phyloP scores from a whole-genome alignment of 2,329 filamentous ascomycete genomes.

The Colletotrichum caudatum region DNA sequence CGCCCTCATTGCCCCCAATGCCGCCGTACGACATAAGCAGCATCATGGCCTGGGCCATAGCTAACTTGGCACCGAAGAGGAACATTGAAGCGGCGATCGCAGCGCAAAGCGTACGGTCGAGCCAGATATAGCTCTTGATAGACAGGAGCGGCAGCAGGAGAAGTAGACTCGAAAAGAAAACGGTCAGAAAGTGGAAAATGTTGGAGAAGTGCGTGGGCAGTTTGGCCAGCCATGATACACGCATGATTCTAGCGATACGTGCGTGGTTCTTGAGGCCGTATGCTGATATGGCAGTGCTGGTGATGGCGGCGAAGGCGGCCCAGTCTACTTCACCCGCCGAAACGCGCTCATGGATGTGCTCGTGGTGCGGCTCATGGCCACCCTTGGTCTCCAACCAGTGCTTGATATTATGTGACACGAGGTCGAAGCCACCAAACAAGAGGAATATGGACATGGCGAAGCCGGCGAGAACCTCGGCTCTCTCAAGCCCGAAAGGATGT shows the following conservation, averaged over 20 bases:
- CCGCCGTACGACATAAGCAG: conserved; percentile 87
- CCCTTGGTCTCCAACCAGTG: conserved; percentile 84
- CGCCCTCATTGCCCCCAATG: conserved; percentile 56
- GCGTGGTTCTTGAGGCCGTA: conserved; percentile 91
- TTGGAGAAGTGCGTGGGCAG: conserved; percentile 92
- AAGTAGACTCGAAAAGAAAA: conserved; percentile 85
- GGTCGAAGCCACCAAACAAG: conserved; percentile 96
- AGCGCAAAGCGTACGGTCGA: conserved; percentile 85
- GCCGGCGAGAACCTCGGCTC: conserved; percentile 92
- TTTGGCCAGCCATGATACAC: conserved; percentile 83
- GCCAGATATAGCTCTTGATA: conserved; percentile 82
- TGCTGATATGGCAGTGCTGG: conserved; percentile 86
- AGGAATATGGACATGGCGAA: conserved; percentile 97
- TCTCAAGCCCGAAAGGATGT: conserved; percentile 92
- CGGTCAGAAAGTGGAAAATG: conserved; percentile 92
- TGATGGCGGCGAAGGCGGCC: conserved; percentile 83
- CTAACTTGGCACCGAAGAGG: conserved; percentile 83
- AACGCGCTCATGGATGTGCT: conserved; percentile 73
- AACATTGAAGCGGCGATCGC: conserved; percentile 92
- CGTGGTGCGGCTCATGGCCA: conserved; percentile 79
- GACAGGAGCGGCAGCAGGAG: conserved; percentile 85
- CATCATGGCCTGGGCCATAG: conserved; percentile 90
- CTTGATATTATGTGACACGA: conserved; percentile 93
- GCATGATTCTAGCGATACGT: conserved; percentile 91
- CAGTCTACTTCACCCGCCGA: conserved; percentile 83